Percentiles rank a stretch among this genome's conserved stretches.
Evolutionary conservation across 208 protist genomes (phyloP).

Genomic region (Leishmania lainsoni): DNA sequence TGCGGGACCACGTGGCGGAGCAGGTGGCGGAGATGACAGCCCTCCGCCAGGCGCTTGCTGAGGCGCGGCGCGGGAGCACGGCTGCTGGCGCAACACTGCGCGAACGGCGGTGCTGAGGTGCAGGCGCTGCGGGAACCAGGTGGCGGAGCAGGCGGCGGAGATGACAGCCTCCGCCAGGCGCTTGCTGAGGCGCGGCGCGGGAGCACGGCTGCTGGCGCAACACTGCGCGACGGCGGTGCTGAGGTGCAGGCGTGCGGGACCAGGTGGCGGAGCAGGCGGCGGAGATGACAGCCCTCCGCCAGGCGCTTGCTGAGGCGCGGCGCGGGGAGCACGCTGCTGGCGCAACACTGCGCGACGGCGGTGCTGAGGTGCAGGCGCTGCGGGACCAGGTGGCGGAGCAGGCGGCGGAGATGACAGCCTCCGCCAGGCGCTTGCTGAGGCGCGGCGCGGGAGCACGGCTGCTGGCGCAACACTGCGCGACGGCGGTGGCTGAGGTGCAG

Average conservation of each 20-base stretch:
- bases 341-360: not conserved
- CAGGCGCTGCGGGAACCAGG: not conserved
- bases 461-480: no score
- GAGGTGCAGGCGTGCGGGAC: not conserved
- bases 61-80: not conserved
- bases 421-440: not conserved
- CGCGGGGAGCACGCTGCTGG: not conserved
- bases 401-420: not conserved
- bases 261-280: not conserved
- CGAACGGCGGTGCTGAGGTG: not conserved
- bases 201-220: no score
- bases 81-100: not conserved
- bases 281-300: not conserved
- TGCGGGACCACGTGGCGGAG: not conserved
- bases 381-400: not conserved
- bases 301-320: not conserved
- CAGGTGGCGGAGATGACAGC: not conserved
- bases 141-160: constrained; percentile 2
- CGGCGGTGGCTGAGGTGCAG: not conserved
- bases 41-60: not conserved
- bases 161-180: not conserved
- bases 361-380: not conserved
- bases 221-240: not conserved
- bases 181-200: not conserved
- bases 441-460: not conserved